A percentile compares a stretch with the other conserved stretches of the same genome.
phyloP scores from a whole-genome alignment of 345 rosid species.

The Eutrema yunnanense region DNA sequence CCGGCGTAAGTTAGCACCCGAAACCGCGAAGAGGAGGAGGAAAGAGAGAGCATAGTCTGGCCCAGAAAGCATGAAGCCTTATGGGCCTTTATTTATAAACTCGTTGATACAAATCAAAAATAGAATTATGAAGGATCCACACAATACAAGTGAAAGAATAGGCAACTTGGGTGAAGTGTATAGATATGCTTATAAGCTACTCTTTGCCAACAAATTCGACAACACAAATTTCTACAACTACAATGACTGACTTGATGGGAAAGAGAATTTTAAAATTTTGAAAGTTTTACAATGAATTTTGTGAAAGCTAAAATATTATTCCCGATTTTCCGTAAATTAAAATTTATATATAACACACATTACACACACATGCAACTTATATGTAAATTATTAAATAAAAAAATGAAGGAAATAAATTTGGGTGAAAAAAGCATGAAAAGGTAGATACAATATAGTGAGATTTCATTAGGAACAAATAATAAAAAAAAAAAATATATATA shows the following conservation, averaged over 20 bases:
- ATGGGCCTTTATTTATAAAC: not conserved
- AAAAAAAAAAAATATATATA: not conserved
- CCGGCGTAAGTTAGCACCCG: slow-evolving; percentile 14
- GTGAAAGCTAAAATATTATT: not conserved
- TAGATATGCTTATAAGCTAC: slow-evolving; percentile 14
- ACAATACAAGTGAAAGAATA: not conserved
- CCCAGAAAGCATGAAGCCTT: not conserved
- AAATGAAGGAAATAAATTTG: not conserved
- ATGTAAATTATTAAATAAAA: not conserved
- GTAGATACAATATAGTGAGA: not conserved
- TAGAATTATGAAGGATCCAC: not conserved
- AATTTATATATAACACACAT: not conserved
- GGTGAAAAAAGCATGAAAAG: not conserved
- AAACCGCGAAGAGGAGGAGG: not conserved
- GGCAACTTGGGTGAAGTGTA: not conserved
- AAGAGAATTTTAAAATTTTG: not conserved
- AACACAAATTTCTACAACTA: not conserved
- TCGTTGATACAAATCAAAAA: not conserved
- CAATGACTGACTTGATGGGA: not conserved
- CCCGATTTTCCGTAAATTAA: not conserved
- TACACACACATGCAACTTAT: not conserved
- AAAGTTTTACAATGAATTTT: not conserved
- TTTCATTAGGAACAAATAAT: not conserved
- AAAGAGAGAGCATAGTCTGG: not conserved
- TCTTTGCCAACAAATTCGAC: not conserved